These are phyloP conservation scores for Haberlea rhodopensis DNA, from an alignment of 257 asterid species.

Conservation along the genomic window DNA sequence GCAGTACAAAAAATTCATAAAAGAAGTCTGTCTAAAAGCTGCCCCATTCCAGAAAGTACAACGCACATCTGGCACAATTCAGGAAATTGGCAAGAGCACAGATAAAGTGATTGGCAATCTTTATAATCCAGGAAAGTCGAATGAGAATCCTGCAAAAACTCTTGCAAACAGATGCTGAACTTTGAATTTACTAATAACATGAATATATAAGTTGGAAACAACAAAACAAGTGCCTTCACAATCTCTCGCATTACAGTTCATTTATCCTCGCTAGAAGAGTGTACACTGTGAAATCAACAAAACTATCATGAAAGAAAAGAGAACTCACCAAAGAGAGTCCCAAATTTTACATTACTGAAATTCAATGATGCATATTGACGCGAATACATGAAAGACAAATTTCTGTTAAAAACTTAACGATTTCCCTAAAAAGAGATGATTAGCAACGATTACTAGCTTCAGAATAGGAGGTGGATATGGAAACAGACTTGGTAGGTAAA, in stretches of 20 bases:
- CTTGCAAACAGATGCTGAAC: background rate
- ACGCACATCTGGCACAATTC: background rate
- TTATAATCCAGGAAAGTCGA: background rate
- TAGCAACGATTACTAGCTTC: constrained; percentile 7
- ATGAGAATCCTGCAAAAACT: background rate
- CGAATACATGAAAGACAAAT: background rate
- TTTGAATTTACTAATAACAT: background rate
- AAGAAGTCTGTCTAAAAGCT: background rate
- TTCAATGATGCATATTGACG: constrained; percentile 5
- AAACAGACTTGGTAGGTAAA: constrained; percentile 11
- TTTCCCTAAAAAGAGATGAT: background rate
- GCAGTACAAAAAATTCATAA: background rate
- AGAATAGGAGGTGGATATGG: background rate
- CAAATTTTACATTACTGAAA: constrained; percentile 9
- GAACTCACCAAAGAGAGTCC: background rate
- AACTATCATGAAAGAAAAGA: background rate
- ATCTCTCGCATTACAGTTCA: background rate
- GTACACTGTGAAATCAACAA: background rate
- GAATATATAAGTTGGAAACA: constrained; percentile 1
- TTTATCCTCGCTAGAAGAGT: background rate
- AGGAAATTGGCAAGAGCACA: constrained; percentile 6
- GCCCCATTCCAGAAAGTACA: background rate
- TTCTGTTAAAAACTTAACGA: constrained; percentile 3
- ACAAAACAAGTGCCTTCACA: background rate
- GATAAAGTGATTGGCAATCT: constrained; percentile 1